Base-by-base conservation (phyloP, 139 green algal species). In the Asterochloris sp. region DNA sequence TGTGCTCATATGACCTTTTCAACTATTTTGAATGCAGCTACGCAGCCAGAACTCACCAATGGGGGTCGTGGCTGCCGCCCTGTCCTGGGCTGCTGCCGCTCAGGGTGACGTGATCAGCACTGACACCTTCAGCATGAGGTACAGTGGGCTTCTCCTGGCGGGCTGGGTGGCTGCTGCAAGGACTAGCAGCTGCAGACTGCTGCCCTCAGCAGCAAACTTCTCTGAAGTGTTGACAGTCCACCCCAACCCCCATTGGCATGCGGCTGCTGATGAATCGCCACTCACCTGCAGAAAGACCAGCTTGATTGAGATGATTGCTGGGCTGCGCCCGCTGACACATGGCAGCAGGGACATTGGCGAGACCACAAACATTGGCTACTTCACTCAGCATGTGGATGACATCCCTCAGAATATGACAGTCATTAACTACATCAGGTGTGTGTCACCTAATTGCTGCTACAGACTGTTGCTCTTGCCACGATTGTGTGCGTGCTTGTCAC, bases 1-100 rank as follows among this genome's bases (percentile, higher is more conserved):
- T 95, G 94, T 26, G 98, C 96, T 38, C 90, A 99, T 69, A 97
- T 99, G 92, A 99, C 99, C 88, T 88, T 99, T 71, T 81, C 98
- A 62, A 91, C 83, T 15, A 88, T 61, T 81, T 17, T 54, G 69
- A 62, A 28, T 47, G 11, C 76, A 54, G 38, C 38, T 6, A 28
- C 2, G 11, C 76, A 54, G 38, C 38, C 38, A 54, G 38, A 6
- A 54, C 38, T 54, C 38, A 54, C 38, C n/a, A n/a, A n/a, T n/a
- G n/a, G 2, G 38, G 38, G 38, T 54, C 6, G 38, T 6, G 38
- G 38, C 38, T 54, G 38, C 38, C 38, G 6, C 38, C 38, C 38
- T 54, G 38, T 6, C 38, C 6, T 54, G 38, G 38, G 38, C 38
- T 6, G 38, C 38, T 54, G 38, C 38, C 38, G 38, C 38, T n/a